Evolutionary conservation across 768 basidiomycete species (phyloP), one percentile per base, ranked within the genome.

Genomic region (Trametes cubensis): DNA sequence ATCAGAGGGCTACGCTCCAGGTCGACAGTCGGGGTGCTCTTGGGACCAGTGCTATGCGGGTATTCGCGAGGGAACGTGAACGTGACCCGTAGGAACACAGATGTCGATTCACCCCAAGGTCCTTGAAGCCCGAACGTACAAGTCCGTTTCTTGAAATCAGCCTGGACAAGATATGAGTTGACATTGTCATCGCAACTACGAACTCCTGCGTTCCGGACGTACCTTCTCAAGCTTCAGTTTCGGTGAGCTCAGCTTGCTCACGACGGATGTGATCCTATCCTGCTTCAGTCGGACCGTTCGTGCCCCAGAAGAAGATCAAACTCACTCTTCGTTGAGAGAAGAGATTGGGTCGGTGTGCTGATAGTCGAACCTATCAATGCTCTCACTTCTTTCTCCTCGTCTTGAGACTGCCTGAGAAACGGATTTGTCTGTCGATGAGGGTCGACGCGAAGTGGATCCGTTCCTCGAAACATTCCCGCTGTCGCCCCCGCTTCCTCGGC

Each of bases 181-280:
- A 13, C 44, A 34, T 17, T 28, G 68, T 54, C 34, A 44, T 23
- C 17, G 15, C 55, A 39, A n/a, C 49, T 6, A 30, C n/a, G 15
- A n/a, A n/a, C n/a, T n/a, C n/a, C n/a, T 39, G 49, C 18, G 46
- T 40, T 44, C 17, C 55, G 44, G 4, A 26, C 74, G 14, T 57
- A 89, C 92, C 81, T 92, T 94, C 71, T 96, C 95, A 13, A 95
- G 84, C 63, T 88, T 91, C 69, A 94, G 85, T 70, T 90, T 91
- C 10, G 84, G 83, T 0, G 84, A 77, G 8, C 81, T 74, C 23
- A 94, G 80, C 66, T 83, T 86, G 6, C 80, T 85, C 34, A 91
- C 76, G 8, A 91, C 92, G 8, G 84, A 81, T 1, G 88, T 90
- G 63, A 94, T 85, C 73, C 91, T 93, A 60, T 1, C 34, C 25